phyloP scores from a whole-genome alignment of 352 stramenopile genomes.

The Globisporangium abappressorium region DNA sequence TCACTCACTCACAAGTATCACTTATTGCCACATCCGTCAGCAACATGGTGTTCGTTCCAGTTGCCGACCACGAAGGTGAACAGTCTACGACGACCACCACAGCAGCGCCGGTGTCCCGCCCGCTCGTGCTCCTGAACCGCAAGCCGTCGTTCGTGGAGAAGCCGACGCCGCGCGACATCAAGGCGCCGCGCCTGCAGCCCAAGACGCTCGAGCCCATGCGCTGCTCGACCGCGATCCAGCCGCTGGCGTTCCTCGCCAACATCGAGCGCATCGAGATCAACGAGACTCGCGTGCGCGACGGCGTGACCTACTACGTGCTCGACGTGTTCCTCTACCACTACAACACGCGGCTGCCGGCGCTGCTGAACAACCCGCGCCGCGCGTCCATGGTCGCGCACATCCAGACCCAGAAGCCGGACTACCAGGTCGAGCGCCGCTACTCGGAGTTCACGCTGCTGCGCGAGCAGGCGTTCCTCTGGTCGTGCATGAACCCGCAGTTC shows the following conservation, averaged over 20 bases:
- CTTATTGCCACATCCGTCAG: not conserved
- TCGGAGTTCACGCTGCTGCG: slow-evolving; percentile 10
- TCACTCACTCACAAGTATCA: not conserved
- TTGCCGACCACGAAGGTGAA: not conserved
- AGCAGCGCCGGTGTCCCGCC: not conserved
- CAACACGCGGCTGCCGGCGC: slow-evolving; percentile 10
- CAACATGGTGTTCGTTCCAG: slow-evolving; percentile 1
- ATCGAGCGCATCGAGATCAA: slow-evolving; percentile 19
- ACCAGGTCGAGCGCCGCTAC: slow-evolving; percentile 11
- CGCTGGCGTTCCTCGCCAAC: slow-evolving; percentile 10
- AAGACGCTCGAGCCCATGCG: slow-evolving; percentile 5
- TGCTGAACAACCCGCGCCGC: slow-evolving; percentile 2
- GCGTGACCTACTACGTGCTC: slow-evolving; percentile 18
- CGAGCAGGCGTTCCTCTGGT: slow-evolving; percentile 1
- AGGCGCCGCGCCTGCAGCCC: slow-evolving; percentile 8
- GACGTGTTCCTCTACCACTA: slow-evolving; percentile 14
- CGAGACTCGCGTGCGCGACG: slow-evolving; percentile 10
- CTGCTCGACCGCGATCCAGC: not conserved
- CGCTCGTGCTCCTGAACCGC: slow-evolving; percentile 10
- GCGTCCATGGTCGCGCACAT: not conserved
- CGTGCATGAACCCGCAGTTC: slow-evolving; percentile 2
- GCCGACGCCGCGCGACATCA: not conserved
- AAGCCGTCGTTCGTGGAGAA: slow-evolving; percentile 13
- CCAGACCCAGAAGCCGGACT: slow-evolving; percentile 3
- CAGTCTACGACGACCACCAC: not conserved